These are phyloP conservation scores for Lobosporangium transversale DNA, from an alignment of 192 early-diverging fungal genomes.

Conservation along the genomic window DNA sequence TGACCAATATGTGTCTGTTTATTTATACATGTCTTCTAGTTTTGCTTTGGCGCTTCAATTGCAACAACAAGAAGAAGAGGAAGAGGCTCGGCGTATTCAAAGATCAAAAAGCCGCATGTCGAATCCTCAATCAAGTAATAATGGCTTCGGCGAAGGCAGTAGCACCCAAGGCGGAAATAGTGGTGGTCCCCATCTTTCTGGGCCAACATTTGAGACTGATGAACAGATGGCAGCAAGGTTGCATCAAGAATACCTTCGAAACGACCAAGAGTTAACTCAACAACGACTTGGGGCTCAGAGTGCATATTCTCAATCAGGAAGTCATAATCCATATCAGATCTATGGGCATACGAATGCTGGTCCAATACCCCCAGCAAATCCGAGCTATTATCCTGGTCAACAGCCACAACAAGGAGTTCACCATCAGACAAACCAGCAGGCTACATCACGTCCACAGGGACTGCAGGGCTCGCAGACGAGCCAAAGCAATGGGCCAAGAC, in stretches of 20 bases:
- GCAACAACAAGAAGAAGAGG: constrained; percentile 56
- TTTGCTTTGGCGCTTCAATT: constrained; percentile 54
- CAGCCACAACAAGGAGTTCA: constrained; percentile 13
- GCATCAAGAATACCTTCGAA: constrained; percentile 33
- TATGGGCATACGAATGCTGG: too few relatives aligned
- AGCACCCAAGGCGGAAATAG: not conserved
- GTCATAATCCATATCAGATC: too few relatives aligned
- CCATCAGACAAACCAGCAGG: constrained; percentile 13
- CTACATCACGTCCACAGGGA: too few relatives aligned
- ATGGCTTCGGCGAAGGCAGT: constrained; percentile 2
- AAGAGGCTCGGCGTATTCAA: constrained; percentile 33
- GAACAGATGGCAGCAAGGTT: constrained; percentile 43
- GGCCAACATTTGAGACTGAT: constrained; percentile 20
- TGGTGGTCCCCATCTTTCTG: not conserved
- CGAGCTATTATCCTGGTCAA: too few relatives aligned
- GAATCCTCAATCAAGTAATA: constrained; percentile 3
- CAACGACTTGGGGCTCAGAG: too few relatives aligned
- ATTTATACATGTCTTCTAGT: constrained; percentile 18
- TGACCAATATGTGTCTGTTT: too few relatives aligned
- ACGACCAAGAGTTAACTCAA: constrained; percentile 7
- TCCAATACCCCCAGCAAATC: too few relatives aligned
- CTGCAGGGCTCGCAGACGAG: too few relatives aligned
- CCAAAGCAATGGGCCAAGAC: not conserved
- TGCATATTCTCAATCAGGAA: too few relatives aligned
- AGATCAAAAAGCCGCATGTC: constrained; percentile 24